A percentile compares a stretch with the other conserved stretches of the same genome.
These are phyloP conservation scores for Gastrolobium bilobum DNA, from an alignment of 306 rosid genomes.

Conservation along the genomic window DNA sequence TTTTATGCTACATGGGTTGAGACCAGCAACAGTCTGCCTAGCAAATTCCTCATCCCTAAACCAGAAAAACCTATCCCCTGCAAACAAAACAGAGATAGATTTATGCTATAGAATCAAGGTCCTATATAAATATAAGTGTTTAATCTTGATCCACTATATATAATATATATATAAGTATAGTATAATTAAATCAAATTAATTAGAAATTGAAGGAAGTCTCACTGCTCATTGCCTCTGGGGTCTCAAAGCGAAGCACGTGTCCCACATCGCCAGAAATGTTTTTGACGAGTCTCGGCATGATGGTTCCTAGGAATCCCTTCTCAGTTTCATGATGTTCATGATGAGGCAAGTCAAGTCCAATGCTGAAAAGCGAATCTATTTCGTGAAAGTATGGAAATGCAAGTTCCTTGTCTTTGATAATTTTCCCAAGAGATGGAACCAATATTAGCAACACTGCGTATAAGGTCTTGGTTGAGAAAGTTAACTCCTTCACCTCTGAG, in stretches of 20 bases:
- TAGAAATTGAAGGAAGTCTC: slow-evolving; percentile 36
- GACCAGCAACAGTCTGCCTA: slow-evolving; percentile 87
- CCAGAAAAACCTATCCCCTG: slow-evolving; percentile 89
- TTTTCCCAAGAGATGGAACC: slow-evolving; percentile 59
- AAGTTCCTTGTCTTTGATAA: slow-evolving; percentile 49
- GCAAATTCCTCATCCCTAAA: slow-evolving; percentile 77
- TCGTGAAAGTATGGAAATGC: slow-evolving; percentile 63
- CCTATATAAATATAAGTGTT: not conserved
- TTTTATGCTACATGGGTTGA: slow-evolving; percentile 70
- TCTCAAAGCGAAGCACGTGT: slow-evolving; percentile 61
- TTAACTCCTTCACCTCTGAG: slow-evolving; percentile 65
- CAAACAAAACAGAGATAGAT: not conserved
- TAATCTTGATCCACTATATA: not conserved
- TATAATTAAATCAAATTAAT: not conserved
- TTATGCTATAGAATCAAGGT: not conserved
- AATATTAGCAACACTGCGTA: slow-evolving; percentile 57
- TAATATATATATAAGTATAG: not conserved
- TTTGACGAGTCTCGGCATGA: slow-evolving; percentile 67
- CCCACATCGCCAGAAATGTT: slow-evolving; percentile 14
- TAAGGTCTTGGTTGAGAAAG: slow-evolving; percentile 64
- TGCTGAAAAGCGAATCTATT: slow-evolving; percentile 63
- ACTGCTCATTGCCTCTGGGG: slow-evolving; percentile 70
- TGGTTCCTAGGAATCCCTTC: slow-evolving; percentile 46
- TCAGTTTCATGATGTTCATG: slow-evolving; percentile 25
- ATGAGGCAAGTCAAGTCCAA: slow-evolving; percentile 64